These are phyloP conservation scores for Phaffomyces antillensis DNA, from an alignment of 805 yeast species.

Conservation along the genomic window DNA sequence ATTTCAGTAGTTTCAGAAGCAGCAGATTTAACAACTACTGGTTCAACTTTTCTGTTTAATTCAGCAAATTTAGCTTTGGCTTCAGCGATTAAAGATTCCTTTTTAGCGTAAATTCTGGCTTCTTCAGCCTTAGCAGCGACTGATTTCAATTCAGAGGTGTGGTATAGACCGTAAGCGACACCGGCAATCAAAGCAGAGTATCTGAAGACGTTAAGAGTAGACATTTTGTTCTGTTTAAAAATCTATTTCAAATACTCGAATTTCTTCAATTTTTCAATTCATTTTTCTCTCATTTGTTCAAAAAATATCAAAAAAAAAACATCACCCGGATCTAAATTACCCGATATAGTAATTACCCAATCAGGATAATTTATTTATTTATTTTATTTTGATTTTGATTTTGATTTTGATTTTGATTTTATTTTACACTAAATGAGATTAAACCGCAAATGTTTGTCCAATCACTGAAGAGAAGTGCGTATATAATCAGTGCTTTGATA, in stretches of 20 bases:
- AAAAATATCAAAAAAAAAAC: neutral
- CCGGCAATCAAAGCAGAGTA: constrained; percentile 90
- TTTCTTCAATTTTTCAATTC: neutral
- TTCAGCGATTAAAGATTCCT: constrained; percentile 71
- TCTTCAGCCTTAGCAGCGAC: constrained; percentile 54
- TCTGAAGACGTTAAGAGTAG: constrained; percentile 66
- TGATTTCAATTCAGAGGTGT: constrained; percentile 62
- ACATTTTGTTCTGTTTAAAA: constrained; percentile 28
- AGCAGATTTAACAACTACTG: constrained; percentile 15
- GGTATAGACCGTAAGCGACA: constrained; percentile 79
- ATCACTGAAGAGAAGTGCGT: constrained; percentile 21
- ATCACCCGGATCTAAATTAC: neutral
- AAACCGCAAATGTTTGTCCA: constrained; percentile 13
- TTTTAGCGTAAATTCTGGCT: constrained; percentile 49
- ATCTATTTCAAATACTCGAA: neutral
- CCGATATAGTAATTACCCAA: neutral
- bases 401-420: neutral
- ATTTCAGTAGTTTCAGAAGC: constrained; percentile 39
- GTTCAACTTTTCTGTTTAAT: constrained; percentile 41
- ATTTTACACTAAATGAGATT: neutral
- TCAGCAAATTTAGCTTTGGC: constrained; percentile 88
- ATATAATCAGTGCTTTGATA: constrained; percentile 9
- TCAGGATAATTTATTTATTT: neutral
- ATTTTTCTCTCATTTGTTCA: constrained; percentile 7
- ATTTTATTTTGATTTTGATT: neutral